Evolutionary conservation across 1,284 basidiomycete genomes (phyloP).

Genomic region (Phellinidium pouzarii): DNA sequence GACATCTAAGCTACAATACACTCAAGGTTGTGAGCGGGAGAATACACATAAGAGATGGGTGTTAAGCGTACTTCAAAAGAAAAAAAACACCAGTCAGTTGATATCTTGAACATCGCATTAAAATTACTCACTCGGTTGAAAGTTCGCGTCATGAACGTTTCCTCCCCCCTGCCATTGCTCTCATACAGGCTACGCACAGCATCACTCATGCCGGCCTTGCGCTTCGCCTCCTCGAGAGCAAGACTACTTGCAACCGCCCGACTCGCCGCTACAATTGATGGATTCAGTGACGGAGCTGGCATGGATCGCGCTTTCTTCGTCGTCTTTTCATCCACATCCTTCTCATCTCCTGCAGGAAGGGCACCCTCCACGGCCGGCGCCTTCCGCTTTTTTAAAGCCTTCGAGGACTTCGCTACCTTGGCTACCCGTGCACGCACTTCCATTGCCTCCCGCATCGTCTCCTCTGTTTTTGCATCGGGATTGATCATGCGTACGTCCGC

Average conservation of each 20-base stretch:
- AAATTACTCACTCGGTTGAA: conserved; percentile 63
- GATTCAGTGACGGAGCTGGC: conserved; percentile 30
- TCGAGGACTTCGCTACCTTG: background rate
- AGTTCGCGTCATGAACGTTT: conserved; percentile 81
- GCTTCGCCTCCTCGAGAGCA: conserved; percentile 64
- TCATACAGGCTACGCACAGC: conserved; percentile 69
- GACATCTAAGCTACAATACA: too few species aligned
- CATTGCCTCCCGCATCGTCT: conserved; percentile 47
- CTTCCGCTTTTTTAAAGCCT: background rate
- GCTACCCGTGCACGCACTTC: conserved; percentile 24
- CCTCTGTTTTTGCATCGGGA: conserved; percentile 53
- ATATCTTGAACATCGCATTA: too few species aligned
- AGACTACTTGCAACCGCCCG: conserved; percentile 57
- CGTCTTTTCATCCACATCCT: conserved; percentile 56
- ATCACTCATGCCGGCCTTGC: conserved; percentile 69
- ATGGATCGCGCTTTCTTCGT: conserved; percentile 37
- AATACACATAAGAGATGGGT: too few species aligned
- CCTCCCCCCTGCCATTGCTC: conserved; percentile 49
- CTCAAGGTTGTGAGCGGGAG: too few species aligned
- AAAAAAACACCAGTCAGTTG: too few species aligned
- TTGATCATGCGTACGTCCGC: conserved; percentile 57
- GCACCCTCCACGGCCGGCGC: conserved; percentile 33
- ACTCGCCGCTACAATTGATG: conserved; percentile 50
- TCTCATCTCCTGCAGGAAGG: conserved; percentile 41
- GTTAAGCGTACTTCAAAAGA: too few species aligned